Base-by-base conservation (phyloP, 2,329 filamentous ascomycete genomes). In the Phialemonium atrogriseum region DNA sequence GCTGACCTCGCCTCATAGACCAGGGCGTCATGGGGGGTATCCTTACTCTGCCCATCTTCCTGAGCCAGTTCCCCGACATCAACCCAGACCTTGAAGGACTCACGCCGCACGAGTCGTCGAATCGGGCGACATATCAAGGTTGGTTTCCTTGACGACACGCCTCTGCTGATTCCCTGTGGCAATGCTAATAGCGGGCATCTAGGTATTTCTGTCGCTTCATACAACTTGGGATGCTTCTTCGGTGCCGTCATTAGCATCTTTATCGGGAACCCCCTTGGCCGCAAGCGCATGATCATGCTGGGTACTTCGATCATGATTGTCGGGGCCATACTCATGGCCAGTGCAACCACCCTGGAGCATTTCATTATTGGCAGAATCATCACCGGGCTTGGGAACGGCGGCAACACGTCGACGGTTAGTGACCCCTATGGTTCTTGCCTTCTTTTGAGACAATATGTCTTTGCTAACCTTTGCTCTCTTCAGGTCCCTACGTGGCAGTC, bases 281-380 rank as follows among this genome's bases (percentile, higher is more conserved):
- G 12, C 15, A 57, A 53, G 39, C 52, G 44, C 4, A 59, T 59
- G 45, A 59, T 66, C 13, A 52, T 65, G 24, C 38, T 54, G 0
- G 62, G 60, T 6, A 58, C 56, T 0, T 35, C 48, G 4, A 56
- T 62, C 24, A 64, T 66, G 59, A 44, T 66, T 6, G 40, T 66
- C 14, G 64, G 64, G 10, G 56, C 63, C 0, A 45, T 54, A 9
- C 56, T 68, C 13, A 55, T 64, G 15, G 49, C 50, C 1, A 53
- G 55, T 2, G 58, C 63, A 0, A 58, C 51, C 23, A 52, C 48
- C 1, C 40, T 62, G 2, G 48, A 52, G 1, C 63, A 68, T 34
- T 52, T 69, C 21, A 58, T 69, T 10, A 52, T 60, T 10, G 65
- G 62, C 0, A 50, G 65, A 4, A 25, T 47, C 7, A 54, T 53